Evolutionary conservation across 768 basidiomycete genomes (phyloP).

Genomic region (Leccinum arenicola): DNA sequence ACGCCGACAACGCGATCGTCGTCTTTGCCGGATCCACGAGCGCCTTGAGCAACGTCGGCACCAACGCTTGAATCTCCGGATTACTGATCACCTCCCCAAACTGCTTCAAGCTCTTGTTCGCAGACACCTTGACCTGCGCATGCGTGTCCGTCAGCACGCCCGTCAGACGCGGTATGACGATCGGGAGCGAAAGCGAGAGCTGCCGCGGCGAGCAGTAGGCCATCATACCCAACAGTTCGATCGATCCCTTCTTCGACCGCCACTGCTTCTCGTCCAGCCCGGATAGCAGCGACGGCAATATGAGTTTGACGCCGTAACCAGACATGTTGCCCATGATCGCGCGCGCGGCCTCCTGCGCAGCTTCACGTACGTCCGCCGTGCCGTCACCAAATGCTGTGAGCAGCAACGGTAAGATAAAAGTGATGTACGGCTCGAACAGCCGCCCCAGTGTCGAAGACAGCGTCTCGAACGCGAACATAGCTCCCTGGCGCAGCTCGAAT

Average conservation of each 20-base stretch:
- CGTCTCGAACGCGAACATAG: conserved; percentile 94
- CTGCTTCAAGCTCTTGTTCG: conserved; percentile 93
- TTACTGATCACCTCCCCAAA: conserved; percentile 99
- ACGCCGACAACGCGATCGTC: conserved; percentile 73
- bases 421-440: conserved; percentile 91
- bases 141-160: conserved; percentile 96
- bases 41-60: conserved; percentile 87
- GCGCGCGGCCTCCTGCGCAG: conserved; percentile 86
- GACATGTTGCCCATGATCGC: conserved; percentile 96
- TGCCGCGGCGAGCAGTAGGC: conserved; percentile 97
- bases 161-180: conserved; percentile 94
- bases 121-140: conserved; percentile 88
- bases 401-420: conserved; percentile 78
- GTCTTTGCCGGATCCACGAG: conserved; percentile 94
- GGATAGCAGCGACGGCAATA: conserved; percentile 83
- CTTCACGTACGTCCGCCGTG: conserved; percentile 85
- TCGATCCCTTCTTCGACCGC: conserved; percentile 96
- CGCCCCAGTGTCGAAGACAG: conserved; percentile 83
- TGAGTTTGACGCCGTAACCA: conserved; percentile 93
- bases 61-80: conserved; percentile 91
- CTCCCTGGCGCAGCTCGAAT: conserved; percentile 86
- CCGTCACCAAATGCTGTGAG: conserved; percentile 85
- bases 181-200: conserved; percentile 89
- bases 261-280: conserved; percentile 98
- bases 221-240: conserved; percentile 97